Evolutionary conservation across 768 basidiomycete species (phyloP), one percentile per base, ranked within the genome.

Genomic region (Atractiella rhizophila): DNA sequence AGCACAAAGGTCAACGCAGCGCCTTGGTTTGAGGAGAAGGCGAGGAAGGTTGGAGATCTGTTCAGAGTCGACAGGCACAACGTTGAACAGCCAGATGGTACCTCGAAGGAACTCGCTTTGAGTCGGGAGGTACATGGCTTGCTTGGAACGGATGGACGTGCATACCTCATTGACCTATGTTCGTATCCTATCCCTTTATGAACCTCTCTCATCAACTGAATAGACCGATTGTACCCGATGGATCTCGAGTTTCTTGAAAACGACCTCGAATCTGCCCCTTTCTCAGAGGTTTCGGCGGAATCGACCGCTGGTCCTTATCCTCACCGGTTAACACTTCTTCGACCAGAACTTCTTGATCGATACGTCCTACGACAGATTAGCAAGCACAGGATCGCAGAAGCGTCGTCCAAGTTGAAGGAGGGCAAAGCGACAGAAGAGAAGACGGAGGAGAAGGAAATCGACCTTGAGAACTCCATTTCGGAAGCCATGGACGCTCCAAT

Each of bases 331-430:
- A 53, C 57, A 25, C 54, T 63, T 33, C 57, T 64, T 23, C 59
- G 63, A 25, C 59, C 60, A 18, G 62, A 64, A 47, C 47, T 64
- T 21, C 47, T 64, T 37, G 60, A 63, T 44, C 45, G 51, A 16
- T 63, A 58, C 58, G n/a, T n/a, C n/a, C n/a, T 61, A 62, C 57
- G 62, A 59, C 37, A 49, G n/a, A n/a, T n/a, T n/a, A n/a, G n/a
- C n/a, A n/a, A n/a, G n/a, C n/a, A n/a, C n/a, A n/a, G n/a, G n/a
- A n/a, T n/a, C n/a, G n/a, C n/a, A n/a, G n/a, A n/a, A n/a, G n/a
- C n/a, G n/a, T n/a, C n/a, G n/a, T n/a, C n/a, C n/a, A n/a, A n/a
- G n/a, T n/a, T 47, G 39, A 57, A 62, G 51, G 48, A 63, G 29
- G 55, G 60, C 40, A 52, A 55, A 38, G 63, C 60, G 62, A 52